phyloP scores from a whole-genome alignment of 1,139 yeast genomes.

The Hyphopichia pseudoburtonii region DNA sequence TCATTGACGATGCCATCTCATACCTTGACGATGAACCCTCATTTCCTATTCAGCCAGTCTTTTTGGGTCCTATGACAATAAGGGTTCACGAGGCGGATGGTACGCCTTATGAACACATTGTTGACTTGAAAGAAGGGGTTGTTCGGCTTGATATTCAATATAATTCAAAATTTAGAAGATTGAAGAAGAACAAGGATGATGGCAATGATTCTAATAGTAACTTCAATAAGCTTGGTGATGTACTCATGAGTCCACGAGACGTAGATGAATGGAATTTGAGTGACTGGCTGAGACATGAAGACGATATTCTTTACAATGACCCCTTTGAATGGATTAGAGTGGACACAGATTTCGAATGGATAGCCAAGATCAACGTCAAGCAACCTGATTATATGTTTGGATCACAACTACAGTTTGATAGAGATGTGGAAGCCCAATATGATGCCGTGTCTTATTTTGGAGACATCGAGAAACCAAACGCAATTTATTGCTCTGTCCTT shows the following conservation, averaged over 20 bases:
- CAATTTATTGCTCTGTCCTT: slow-evolving; percentile 74
- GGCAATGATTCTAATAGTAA: slow-evolving; percentile 37
- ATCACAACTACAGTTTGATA: slow-evolving; percentile 88
- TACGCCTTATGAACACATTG: slow-evolving; percentile 98
- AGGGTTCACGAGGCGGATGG: slow-evolving; percentile 98
- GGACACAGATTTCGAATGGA: slow-evolving; percentile 98
- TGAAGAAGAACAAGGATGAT: slow-evolving; percentile 51
- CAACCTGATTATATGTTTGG: slow-evolving; percentile 97
- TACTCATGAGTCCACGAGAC: slow-evolving; percentile 60
- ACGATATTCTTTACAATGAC: slow-evolving; percentile 62
- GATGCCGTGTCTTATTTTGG: slow-evolving; percentile 81
- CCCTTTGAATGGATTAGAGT: slow-evolving; percentile 98
- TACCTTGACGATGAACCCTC: slow-evolving; percentile 39
- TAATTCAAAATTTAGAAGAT: slow-evolving; percentile 84
- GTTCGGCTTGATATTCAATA: slow-evolving; percentile 92
- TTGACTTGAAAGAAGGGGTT: slow-evolving; percentile 79
- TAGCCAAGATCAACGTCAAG: slow-evolving; percentile 73
- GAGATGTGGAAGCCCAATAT: slow-evolving; percentile 94
- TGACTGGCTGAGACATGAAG: slow-evolving; percentile 74
- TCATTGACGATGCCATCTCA: slow-evolving; percentile 49
- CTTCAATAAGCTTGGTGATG: slow-evolving; percentile 74
- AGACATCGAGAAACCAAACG: slow-evolving; percentile 52
- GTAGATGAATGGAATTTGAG: slow-evolving; percentile 69
- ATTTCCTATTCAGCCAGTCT: slow-evolving; percentile 48
- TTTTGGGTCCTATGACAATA: slow-evolving; percentile 94